Percentiles rank a stretch among this genome's conserved stretches.
phyloP scores from a whole-genome alignment of 768 basidiomycete species.

The Ephemerocybe angulata region DNA sequence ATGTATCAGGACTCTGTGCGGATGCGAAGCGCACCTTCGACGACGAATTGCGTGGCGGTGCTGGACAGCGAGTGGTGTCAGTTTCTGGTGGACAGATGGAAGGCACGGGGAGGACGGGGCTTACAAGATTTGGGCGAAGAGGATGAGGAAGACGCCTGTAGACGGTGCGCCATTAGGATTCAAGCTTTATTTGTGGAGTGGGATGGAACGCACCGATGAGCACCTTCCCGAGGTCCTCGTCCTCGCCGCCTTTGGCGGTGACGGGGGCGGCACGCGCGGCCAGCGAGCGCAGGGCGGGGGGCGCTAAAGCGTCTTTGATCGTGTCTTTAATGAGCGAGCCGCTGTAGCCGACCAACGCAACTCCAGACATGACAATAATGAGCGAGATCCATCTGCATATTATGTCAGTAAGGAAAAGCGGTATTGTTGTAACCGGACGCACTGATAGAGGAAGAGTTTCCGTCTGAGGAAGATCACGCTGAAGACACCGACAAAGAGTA shows the following conservation, averaged over 20 bases:
- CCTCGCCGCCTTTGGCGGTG: constrained; percentile 44
- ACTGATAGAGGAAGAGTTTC: constrained; percentile 87
- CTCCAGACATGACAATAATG: constrained; percentile 81
- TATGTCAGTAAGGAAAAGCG: constrained; percentile 5
- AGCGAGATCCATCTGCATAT: constrained; percentile 80
- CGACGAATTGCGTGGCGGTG: constrained; percentile 87
- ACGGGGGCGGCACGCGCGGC: constrained; percentile 31
- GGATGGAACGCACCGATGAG: constrained; percentile 56
- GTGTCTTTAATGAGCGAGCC: constrained; percentile 84
- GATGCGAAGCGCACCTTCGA: constrained; percentile 53
- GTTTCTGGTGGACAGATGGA: neutral
- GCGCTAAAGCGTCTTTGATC: constrained; percentile 43
- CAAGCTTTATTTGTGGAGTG: constrained; percentile 17
- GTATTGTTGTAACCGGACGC: constrained; percentile 15
- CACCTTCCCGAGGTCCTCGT: constrained; percentile 64
- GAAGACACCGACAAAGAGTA: constrained; percentile 89
- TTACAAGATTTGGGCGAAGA: constrained; percentile 95
- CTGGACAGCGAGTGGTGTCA: neutral
- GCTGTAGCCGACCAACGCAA: constrained; percentile 81
- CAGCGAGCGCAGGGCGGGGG: constrained; percentile 26
- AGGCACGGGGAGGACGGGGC: constrained; percentile 18
- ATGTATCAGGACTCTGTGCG: constrained; percentile 5
- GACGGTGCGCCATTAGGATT: constrained; percentile 9
- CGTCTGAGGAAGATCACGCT: constrained; percentile 89
- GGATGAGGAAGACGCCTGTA: constrained; percentile 86